Evolutionary conservation across 495 filamentous ascomycete species (phyloP), one percentile per base, ranked within the genome.

Genomic region (Aspergillus sclerotiicarbonarius): DNA sequence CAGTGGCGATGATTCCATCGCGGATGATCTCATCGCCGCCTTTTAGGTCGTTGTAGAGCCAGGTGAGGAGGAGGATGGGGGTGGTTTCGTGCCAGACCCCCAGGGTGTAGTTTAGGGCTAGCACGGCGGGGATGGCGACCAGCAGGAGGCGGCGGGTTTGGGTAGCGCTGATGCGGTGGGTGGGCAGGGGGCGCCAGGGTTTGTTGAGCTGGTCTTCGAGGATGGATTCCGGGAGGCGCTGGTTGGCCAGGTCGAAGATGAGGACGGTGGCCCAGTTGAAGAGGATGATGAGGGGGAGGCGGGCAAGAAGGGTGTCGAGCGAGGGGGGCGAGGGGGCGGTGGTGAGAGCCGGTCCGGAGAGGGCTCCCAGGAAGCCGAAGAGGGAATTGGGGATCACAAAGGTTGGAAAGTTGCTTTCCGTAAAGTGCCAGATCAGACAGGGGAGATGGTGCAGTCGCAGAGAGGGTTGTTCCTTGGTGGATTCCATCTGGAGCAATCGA

Each of bases 141-240:
- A 82, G 61, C 25, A 84, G 39, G 1, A 71, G 39, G 3, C 61
- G 57, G 29, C 71, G 67, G 5, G 80, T 70, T 33, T 79, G 66
- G 0, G 61, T 62, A 0, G 62, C 39, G 8, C 71, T 75, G 12
- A 85, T 62, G 9, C 71, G 68, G 1, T 70, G 64, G 0, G 65
- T 61, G 0, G 80, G 81, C 4, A 87, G 68, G 0, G 80, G 78
- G 1, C 84, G 74, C 80, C 82, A 86, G 3, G 80, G 78, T 65
- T 86, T 87, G 69, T 87, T 87, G 60, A 82, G 58, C 0, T 37
- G 12, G 56, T 85, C 82, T 63, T 85, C 83, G 0, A 61, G 46
- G n/a, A 82, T 61, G 4, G 80, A 80, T 18, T 67, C 57, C 0
- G 71, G 69, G 12, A 61, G 68, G 8, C 79, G 73, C 58, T 85